phyloP scores from a whole-genome alignment of 2,329 filamentous ascomycete species.

The Aspergillus melleus region DNA sequence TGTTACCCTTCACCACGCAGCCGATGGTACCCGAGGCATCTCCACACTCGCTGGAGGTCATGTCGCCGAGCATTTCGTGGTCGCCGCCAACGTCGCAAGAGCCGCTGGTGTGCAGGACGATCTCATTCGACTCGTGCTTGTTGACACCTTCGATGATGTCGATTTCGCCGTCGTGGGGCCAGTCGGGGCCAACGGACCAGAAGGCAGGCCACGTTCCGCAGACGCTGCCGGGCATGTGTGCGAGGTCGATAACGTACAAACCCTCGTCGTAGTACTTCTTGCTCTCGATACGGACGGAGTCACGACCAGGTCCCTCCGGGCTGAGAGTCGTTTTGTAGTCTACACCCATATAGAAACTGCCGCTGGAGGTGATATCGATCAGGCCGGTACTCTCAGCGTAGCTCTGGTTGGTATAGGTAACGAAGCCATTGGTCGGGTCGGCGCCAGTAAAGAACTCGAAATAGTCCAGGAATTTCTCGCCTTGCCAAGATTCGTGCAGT shows the following conservation, averaged over 20 bases:
- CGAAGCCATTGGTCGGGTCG: constrained; percentile 53
- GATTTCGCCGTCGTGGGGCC: constrained; percentile 49
- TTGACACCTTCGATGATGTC: constrained; percentile 57
- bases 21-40: constrained; percentile 38
- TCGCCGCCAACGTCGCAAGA: constrained; percentile 45
- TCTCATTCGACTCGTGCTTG: constrained; percentile 42
- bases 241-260: constrained; percentile 49
- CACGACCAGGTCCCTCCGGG: constrained; percentile 41
- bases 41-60: constrained; percentile 52
- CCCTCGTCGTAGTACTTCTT: constrained; percentile 48
- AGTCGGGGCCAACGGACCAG: constrained; percentile 44
- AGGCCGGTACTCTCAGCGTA: constrained; percentile 39
- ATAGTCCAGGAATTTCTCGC: constrained; percentile 49
- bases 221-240: constrained; percentile 48
- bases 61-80: constrained; percentile 49
- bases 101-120: constrained; percentile 51
- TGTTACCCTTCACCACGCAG: constrained; percentile 42
- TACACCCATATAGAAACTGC: constrained; percentile 47
- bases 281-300: constrained; percentile 47
- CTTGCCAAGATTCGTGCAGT: constrained; percentile 45
- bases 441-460: constrained; percentile 51
- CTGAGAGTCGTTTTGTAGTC: constrained; percentile 40
- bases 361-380: constrained; percentile 33
- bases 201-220: constrained; percentile 56
- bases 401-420: constrained; percentile 49